These are phyloP conservation scores for Allium sativum DNA, from an alignment of 106 monocot genomes.

Conservation along the genomic window DNA sequence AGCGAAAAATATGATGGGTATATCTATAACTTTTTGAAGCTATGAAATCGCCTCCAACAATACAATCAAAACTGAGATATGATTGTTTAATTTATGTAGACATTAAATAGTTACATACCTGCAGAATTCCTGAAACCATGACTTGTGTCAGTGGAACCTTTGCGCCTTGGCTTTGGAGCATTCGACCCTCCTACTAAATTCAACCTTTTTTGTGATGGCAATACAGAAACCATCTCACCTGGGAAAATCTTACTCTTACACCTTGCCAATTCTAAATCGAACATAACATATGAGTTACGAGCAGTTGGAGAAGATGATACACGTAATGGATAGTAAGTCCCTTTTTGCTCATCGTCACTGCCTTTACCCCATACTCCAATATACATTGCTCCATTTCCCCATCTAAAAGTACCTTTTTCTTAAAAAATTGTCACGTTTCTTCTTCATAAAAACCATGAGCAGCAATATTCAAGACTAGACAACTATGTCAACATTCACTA, in stretches of 20 bases:
- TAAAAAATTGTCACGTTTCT: too few relatives aligned
- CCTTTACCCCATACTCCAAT: slow-evolving; percentile 56
- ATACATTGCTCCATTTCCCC: slow-evolving; percentile 78
- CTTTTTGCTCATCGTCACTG: slow-evolving; percentile 36
- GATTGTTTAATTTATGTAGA: too few relatives aligned
- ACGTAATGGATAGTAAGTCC: slow-evolving; percentile 59
- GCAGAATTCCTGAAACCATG: slow-evolving; percentile 78
- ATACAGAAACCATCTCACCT: slow-evolving; percentile 33
- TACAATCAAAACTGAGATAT: too few relatives aligned
- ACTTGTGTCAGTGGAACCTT: slow-evolving; percentile 17
- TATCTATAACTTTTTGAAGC: not conserved
- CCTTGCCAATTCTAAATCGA: slow-evolving; percentile 26
- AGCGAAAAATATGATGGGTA: not conserved
- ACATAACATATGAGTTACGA: slow-evolving; percentile 39
- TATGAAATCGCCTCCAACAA: too few relatives aligned
- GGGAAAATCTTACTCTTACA: slow-evolving; percentile 39
- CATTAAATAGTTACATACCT: slow-evolving; percentile 24
- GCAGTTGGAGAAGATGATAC: slow-evolving; percentile 28
- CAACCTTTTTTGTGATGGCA: slow-evolving; percentile 67
- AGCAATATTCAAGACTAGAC: too few relatives aligned
- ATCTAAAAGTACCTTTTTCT: slow-evolving; percentile 58
- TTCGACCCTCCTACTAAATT: slow-evolving; percentile 18
- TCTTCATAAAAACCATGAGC: too few relatives aligned
- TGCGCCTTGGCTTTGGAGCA: slow-evolving; percentile 2
- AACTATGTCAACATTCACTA: too few relatives aligned